Evolutionary conservation across 257 asterid genomes (phyloP), one percentile per base, ranked within the genome.

Genomic region (Ocimum tenuiflorum): DNA sequence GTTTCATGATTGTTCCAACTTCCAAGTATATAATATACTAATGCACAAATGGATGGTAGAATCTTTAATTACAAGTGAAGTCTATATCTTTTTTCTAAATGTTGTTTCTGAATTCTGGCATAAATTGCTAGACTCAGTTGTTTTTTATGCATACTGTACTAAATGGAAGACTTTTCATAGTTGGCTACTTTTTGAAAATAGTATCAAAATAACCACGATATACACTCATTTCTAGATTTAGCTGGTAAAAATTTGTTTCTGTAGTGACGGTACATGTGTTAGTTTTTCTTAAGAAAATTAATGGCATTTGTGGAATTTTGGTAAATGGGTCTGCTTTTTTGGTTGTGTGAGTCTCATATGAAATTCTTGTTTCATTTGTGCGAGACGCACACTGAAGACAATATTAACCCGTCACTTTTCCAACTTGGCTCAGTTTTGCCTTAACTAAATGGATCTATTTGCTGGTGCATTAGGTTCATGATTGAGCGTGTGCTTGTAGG

Each of bases 401-500:
- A 56, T 14, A n/a, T 47, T 31, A 24, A 24, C 51, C 15, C 43
- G 63, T 19, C 13, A 14, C 6, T 33, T 27, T 29, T 51, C 42
- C 5, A 20, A n/a, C 7, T 23, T 23, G 18, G 20, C 51, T 63
- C 39, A 46, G 59, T 43, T 57, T 46, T 67, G 48, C 35, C 45
- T 66, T 18, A n/a, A 27, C 18, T 39, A 19, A 48, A 3, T 54
- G 63, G 67, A 42, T 55, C 8, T 20, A 50, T 23, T 8, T 23
- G 52, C 59, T 9, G 19, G 33, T 52, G 8, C 14, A 23, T 60
- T 54, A 18, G 33, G 15, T 67, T 62, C 20, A 71, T 50, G 22
- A 33, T 46, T 50, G 22, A 45, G 7, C 68, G 38, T 68, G 45
- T 73, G 71, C 62, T 74, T 77, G 66, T 50, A 92, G 97, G 99